A percentile compares a stretch with the other conserved stretches of the same genome.
Conservation (phyloP, 352 stramenopile genomes). For the Phytophthora tentaculata region DNA sequence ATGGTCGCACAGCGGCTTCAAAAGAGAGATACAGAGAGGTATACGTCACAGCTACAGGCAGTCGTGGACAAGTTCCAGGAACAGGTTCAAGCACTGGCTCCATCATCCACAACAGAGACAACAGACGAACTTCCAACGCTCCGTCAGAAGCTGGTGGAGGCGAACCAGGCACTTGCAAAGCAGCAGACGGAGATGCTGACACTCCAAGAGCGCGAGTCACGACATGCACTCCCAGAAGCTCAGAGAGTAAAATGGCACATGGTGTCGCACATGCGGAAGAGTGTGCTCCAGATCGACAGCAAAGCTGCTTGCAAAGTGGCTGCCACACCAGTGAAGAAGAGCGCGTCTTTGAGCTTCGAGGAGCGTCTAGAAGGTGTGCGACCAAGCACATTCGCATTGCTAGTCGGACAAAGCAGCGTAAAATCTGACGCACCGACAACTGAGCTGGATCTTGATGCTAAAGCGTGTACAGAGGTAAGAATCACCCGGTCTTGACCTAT, state of each 20-base stretch:
- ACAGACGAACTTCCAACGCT: conserved; percentile 58
- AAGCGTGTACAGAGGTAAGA: conserved; percentile 60
- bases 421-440: conserved; percentile 36
- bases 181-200: conserved; percentile 72
- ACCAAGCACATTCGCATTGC: conserved; percentile 60
- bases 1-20: conserved; percentile 57
- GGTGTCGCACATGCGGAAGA: conserved; percentile 65
- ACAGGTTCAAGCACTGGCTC: conserved; percentile 51
- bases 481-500: too few species aligned
- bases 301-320: conserved; percentile 38
- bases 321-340: conserved; percentile 27
- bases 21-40: conserved; percentile 43
- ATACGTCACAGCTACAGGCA: conserved; percentile 55
- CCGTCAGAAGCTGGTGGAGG: conserved; percentile 68
- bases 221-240: conserved; percentile 65
- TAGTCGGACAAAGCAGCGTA: conserved; percentile 57
- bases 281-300: conserved; percentile 66
- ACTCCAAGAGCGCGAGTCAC: conserved; percentile 68
- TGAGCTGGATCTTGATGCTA: conserved; percentile 53
- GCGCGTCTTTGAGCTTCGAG: conserved; percentile 44
- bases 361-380: conserved; percentile 72
- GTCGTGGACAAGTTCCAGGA: conserved; percentile 67
- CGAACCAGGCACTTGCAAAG: conserved; percentile 66
- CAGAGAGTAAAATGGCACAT: conserved; percentile 72
- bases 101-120: conserved; percentile 16